Conservation (phyloP, 2,329 filamentous ascomycete genomes). For the Eurotiales sp. region DNA sequence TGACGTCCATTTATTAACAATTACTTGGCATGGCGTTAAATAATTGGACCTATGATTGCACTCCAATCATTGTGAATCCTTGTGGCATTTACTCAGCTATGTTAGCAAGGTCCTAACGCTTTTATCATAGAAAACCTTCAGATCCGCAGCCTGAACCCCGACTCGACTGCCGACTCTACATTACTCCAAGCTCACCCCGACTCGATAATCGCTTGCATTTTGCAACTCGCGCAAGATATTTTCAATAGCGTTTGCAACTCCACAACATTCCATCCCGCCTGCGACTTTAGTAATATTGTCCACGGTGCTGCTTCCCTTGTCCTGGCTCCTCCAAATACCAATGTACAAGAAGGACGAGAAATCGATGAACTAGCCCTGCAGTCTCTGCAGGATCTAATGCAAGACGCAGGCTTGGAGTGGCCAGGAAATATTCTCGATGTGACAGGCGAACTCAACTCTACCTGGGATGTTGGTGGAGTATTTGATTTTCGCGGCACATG, state of each 20-base stretch:
- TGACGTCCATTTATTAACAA: too few relatives aligned
- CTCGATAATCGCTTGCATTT: conserved; percentile 15
- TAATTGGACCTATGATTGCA: too few relatives aligned
- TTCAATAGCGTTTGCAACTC: conserved; percentile 17
- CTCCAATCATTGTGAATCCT: too few relatives aligned
- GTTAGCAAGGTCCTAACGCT: not conserved
- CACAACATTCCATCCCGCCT: conserved; percentile 14
- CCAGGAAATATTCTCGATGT: conserved; percentile 16
- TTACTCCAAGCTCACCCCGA: not conserved
- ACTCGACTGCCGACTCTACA: not conserved
- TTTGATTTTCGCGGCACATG: not conserved
- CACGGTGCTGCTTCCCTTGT: conserved; percentile 16
- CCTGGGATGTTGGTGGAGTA: not conserved
- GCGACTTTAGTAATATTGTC: conserved; percentile 17
- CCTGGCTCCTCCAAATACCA: not conserved
- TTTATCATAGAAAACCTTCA: not conserved
- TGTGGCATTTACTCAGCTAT: not conserved
- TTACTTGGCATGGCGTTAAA: too few relatives aligned
- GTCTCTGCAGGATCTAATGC: conserved; percentile 16
- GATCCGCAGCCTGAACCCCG: not conserved
- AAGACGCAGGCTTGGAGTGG: conserved; percentile 19
- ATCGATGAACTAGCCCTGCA: conserved; percentile 16
- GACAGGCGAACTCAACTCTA: conserved; percentile 4
- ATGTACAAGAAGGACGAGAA: not conserved
- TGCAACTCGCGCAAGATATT: conserved; percentile 15